Evolutionary conservation across 1,139 yeast species (phyloP).

Genomic region (Geotrichum phurueaensis): DNA sequence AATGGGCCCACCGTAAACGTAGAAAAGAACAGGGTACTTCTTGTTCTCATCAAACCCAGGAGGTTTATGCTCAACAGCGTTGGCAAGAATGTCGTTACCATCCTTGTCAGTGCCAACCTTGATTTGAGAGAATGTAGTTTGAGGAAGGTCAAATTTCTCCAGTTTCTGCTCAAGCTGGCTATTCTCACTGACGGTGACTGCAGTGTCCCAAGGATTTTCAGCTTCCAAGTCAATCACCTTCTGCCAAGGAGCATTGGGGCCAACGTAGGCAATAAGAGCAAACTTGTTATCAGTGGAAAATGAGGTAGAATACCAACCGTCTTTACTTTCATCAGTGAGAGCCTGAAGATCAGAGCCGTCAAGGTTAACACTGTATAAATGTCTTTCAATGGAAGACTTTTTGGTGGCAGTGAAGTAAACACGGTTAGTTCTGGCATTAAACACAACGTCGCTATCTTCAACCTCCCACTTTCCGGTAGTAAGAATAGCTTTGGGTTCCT

Average conservation of each 20-base stretch:
- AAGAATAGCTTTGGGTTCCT: slow-evolving; percentile 44
- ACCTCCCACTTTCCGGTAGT: slow-evolving; percentile 71
- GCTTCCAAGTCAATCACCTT: slow-evolving; percentile 43
- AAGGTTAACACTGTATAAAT: slow-evolving; percentile 46
- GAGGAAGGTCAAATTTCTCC: slow-evolving; percentile 49
- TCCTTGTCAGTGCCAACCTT: slow-evolving; percentile 39
- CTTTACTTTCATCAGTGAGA: slow-evolving; percentile 50
- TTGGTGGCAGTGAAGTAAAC: slow-evolving; percentile 64
- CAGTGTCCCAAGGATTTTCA: slow-evolving; percentile 32
- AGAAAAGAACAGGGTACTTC: slow-evolving; percentile 75
- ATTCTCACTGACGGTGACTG: slow-evolving; percentile 36
- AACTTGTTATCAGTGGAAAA: slow-evolving; percentile 56
- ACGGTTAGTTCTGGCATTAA: slow-evolving; percentile 45
- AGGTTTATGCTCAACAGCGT: slow-evolving; percentile 73
- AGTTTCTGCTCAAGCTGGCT: slow-evolving; percentile 30
- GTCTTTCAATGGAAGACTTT: slow-evolving; percentile 51
- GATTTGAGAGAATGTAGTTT: slow-evolving; percentile 46
- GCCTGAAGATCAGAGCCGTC: slow-evolving; percentile 42
- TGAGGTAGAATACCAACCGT: slow-evolving; percentile 64
- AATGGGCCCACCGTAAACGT: slow-evolving; percentile 93
- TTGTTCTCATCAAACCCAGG: slow-evolving; percentile 50
- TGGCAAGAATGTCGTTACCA: slow-evolving; percentile 42
- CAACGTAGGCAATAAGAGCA: slow-evolving; percentile 49
- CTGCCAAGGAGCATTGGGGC: slow-evolving; percentile 67
- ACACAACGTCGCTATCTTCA: slow-evolving; percentile 50